phyloP scores from a whole-genome alignment of 2,329 filamentous ascomycete species.

The Beauveria rudraprayagi region DNA sequence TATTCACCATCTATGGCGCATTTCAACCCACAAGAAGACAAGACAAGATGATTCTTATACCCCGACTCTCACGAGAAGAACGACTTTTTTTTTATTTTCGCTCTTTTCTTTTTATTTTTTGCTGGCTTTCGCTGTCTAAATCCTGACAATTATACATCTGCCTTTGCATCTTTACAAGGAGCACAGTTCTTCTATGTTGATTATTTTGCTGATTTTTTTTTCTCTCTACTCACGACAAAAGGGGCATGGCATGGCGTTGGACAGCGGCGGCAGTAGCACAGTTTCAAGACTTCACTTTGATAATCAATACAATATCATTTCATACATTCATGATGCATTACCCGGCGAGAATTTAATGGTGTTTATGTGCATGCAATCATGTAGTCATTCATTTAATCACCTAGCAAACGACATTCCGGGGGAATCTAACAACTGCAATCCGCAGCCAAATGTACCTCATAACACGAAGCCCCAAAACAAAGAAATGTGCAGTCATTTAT shows the following conservation, averaged over 20 bases:
- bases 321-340: background rate
- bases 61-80: conserved; percentile 9
- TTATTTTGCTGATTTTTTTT: background rate
- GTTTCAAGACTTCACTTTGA: background rate
- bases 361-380: background rate
- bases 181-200: background rate
- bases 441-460: background rate
- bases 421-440: background rate
- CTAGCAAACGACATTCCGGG: background rate
- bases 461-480: background rate
- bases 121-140: background rate
- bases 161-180: conserved; percentile 8
- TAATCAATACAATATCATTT: background rate
- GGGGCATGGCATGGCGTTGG: conserved; percentile 3
- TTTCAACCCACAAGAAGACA: background rate
- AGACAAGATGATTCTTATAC: conserved; percentile 6
- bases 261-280: background rate
- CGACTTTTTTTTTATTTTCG: background rate
- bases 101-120: background rate
- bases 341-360: no score
- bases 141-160: background rate
- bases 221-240: background rate
- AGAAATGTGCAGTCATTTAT: background rate
- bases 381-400: background rate
- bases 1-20: background rate